Conservation (phyloP, 2,329 filamentous ascomycete species). For the Exserohilum turcica region DNA sequence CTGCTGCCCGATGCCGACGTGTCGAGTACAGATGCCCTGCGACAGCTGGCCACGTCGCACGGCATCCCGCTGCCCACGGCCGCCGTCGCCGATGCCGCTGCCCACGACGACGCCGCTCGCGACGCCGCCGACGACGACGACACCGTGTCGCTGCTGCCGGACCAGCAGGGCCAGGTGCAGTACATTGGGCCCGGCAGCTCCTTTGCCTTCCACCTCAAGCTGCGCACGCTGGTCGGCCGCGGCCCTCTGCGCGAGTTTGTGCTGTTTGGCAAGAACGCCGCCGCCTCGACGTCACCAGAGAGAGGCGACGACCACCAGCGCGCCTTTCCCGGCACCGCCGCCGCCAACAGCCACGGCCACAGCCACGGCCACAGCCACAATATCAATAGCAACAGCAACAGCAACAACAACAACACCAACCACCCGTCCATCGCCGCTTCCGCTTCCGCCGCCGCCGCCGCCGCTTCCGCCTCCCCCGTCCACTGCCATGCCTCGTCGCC, state of each 20-base stretch:
- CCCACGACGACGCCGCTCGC: slow-evolving; percentile 24
- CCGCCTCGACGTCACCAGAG: slow-evolving; percentile 32
- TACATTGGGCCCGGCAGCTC: slow-evolving; percentile 53
- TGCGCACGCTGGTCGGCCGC: slow-evolving; percentile 47
- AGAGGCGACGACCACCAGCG: slow-evolving; percentile 19
- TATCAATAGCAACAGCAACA: slow-evolving; percentile 22
- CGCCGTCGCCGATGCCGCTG: slow-evolving; percentile 18
- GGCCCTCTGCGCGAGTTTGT: slow-evolving; percentile 44
- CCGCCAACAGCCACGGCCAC: slow-evolving; percentile 26
- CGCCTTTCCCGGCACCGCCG: slow-evolving; percentile 13
- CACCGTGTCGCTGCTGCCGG: slow-evolving; percentile 45
- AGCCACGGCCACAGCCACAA: slow-evolving; percentile 27
- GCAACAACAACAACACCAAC: neutral
- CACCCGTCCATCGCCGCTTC: slow-evolving; percentile 20
- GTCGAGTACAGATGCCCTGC: slow-evolving; percentile 51
- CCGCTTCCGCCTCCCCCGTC: slow-evolving; percentile 19
- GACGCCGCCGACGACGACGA: slow-evolving; percentile 42
- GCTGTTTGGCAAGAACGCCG: slow-evolving; percentile 51
- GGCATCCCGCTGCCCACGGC: slow-evolving; percentile 48
- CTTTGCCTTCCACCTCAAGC: slow-evolving; percentile 51
- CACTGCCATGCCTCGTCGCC: neutral
- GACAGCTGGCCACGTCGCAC: slow-evolving; percentile 46
- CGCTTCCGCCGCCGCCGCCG: slow-evolving; percentile 1
- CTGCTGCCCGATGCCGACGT: slow-evolving; percentile 52
- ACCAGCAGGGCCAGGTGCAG: slow-evolving; percentile 53